Evolutionary conservation across 1,284 basidiomycete genomes (phyloP), one percentile per base, ranked within the genome.

Genomic region (Cutaneotrichosporon curvatum): DNA sequence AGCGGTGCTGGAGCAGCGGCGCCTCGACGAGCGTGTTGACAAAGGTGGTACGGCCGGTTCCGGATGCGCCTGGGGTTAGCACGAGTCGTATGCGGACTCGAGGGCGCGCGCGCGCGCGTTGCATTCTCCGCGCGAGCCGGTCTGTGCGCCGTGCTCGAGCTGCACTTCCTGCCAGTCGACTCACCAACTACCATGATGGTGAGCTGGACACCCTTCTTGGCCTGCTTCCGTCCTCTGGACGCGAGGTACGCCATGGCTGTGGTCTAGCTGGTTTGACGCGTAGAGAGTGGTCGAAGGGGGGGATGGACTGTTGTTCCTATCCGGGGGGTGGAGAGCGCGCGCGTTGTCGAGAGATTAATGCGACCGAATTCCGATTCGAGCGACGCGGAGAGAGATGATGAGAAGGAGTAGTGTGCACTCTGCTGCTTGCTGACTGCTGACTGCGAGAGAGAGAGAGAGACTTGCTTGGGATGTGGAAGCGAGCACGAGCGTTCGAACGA

Each of bases 21-120:
- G 86, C 85, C 76, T 95, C 92, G 76, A 90, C 94, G 43, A 96
- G 84, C 35, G 91, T 97, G 78, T 97, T 97, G 67, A 96, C 89
- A 68, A 97, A 96, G 43, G 92, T 97, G 50, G 92, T 96, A 50
- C 91, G 86, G 47, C 92, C 92, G 48, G 89, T 91, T 42, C 92
- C 92, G 70, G 90, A 94, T 47, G 89, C 86, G 76, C 91, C 92
- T 72, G 54, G 4, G 12, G 41, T 43, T 30, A 43, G 41, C 23
- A 25, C 6, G 11, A 9, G n/a, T 6, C 16, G 32, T 9, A 34
- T 12, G 25, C 7, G 25, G 8, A 28, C 25, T 7, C 25, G 39
- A n/a, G 39, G 18, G 30, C 37, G n/a, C 22, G 10, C 4, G 20
- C 20, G 37, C 4, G 12, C 25, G 4, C 18, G 16, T 16, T 4